Conservation (phyloP, 768 basidiomycete genomes). For the Xerocomus brunneocitrinus region DNA sequence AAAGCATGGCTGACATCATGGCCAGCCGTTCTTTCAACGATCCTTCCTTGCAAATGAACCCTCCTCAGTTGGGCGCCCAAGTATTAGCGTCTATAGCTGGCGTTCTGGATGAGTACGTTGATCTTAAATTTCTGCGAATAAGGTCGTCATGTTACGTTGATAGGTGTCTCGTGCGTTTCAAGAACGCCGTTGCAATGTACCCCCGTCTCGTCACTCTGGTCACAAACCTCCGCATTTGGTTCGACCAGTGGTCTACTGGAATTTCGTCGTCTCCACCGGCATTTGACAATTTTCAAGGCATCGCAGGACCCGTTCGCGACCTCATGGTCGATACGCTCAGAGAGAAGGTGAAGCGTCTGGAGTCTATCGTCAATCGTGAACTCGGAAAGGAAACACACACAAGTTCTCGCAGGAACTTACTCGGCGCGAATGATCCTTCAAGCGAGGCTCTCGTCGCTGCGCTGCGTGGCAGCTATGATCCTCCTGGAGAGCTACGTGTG, state of each 20-base stretch:
- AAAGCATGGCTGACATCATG: constrained; percentile 35
- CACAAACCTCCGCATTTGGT: constrained; percentile 41
- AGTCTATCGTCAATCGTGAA: constrained; percentile 50
- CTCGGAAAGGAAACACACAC: constrained; percentile 32
- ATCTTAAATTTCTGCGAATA: constrained; percentile 13
- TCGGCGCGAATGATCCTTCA: neutral
- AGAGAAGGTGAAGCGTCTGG: constrained; percentile 30
- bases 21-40: constrained; percentile 31
- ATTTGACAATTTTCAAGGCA: constrained; percentile 43
- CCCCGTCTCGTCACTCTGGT: constrained; percentile 42
- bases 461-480: constrained; percentile 42
- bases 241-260: constrained; percentile 43
- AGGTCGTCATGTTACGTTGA: neutral
- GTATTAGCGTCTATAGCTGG: constrained; percentile 44
- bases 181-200: constrained; percentile 45
- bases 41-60: constrained; percentile 11
- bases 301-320: constrained; percentile 30
- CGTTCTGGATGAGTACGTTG: constrained; percentile 50
- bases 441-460: constrained; percentile 38
- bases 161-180: constrained; percentile 57
- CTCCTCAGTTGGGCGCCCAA: constrained; percentile 34
- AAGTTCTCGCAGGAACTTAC: constrained; percentile 3
- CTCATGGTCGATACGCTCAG: constrained; percentile 32
- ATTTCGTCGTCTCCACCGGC: constrained; percentile 34
- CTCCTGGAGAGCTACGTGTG: constrained; percentile 47